A percentile compares a stretch with the other conserved stretches of the same genome.
phyloP scores from a whole-genome alignment of 306 rosid genomes.

The Betula pendula region DNA sequence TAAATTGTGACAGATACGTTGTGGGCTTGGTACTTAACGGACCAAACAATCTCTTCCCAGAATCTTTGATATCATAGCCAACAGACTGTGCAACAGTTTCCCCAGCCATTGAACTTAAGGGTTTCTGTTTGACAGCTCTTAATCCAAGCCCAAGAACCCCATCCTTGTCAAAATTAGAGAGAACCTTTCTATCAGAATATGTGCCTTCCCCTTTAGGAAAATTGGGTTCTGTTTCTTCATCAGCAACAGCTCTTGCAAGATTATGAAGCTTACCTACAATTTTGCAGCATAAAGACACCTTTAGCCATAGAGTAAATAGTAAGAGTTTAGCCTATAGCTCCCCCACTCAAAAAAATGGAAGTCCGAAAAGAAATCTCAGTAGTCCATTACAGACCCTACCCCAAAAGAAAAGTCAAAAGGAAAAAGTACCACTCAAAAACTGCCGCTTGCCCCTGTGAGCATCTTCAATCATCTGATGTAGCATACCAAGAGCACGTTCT shows the following conservation, averaged over 20 bases:
- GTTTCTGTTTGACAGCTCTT: conserved; percentile 63
- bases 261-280: conserved; percentile 92
- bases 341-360: background rate
- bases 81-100: conserved; percentile 56
- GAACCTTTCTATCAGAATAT: conserved; percentile 61
- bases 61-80: conserved; percentile 77
- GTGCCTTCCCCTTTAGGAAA: conserved; percentile 65
- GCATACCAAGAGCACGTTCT: conserved; percentile 92
- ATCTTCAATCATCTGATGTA: conserved; percentile 97
- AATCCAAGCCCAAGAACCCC: conserved; percentile 86
- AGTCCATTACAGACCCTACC: background rate
- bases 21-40: conserved; percentile 78
- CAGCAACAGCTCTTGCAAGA: conserved; percentile 96
- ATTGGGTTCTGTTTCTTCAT: conserved; percentile 82
- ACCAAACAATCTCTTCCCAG: conserved; percentile 80
- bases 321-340: conserved; percentile 19
- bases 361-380: background rate
- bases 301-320: conserved; percentile 20
- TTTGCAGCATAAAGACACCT: conserved; percentile 27
- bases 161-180: conserved; percentile 59
- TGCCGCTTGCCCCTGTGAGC: conserved; percentile 94
- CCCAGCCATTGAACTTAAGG: conserved; percentile 52
- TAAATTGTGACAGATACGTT: conserved; percentile 87
- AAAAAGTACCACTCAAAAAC: conserved; percentile 78
- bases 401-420: conserved; percentile 21